Percentiles rank a stretch among this genome's conserved stretches.
Evolutionary conservation across 1,139 yeast genomes (phyloP).

Genomic region (Blastobotrys arbuscula): DNA sequence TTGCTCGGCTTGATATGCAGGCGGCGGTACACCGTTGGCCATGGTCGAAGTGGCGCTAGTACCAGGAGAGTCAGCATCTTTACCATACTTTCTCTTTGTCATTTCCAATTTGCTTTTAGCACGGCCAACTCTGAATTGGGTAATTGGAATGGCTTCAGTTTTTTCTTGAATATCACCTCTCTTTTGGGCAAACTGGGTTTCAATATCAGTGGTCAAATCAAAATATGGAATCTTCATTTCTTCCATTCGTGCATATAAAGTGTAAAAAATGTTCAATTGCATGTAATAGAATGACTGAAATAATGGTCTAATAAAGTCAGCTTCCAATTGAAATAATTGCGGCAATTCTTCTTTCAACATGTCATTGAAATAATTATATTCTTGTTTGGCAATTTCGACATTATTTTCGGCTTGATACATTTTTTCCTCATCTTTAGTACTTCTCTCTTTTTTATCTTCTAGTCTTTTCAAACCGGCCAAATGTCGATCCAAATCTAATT

Average conservation of each 20-base stretch:
- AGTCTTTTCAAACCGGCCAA: conserved; percentile 61
- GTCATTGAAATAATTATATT: conserved; percentile 91
- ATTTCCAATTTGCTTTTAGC: conserved; percentile 79
- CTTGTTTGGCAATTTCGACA: conserved; percentile 86
- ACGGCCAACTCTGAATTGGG: conserved; percentile 85
- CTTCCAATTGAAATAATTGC: conserved; percentile 75
- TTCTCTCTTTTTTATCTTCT: conserved; percentile 76
- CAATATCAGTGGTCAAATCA: conserved; percentile 75
- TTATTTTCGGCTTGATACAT: conserved; percentile 86
- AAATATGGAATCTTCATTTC: conserved; percentile 96
- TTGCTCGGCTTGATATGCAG: conserved; percentile 23
- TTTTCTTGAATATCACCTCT: conserved; percentile 89
- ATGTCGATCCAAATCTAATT: conserved; percentile 87
- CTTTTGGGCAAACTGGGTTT: conserved; percentile 70
- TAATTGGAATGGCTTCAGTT: conserved; percentile 77
- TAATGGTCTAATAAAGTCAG: conserved; percentile 85
- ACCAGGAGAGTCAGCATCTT: conserved; percentile 36
- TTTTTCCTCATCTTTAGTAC: conserved; percentile 84
- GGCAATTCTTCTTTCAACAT: conserved; percentile 90
- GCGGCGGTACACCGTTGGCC: conserved; percentile 26
- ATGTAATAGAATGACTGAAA: conserved; percentile 92
- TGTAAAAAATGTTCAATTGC: conserved; percentile 95
- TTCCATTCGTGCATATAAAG: conserved; percentile 84
- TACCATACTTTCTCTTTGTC: conserved; percentile 70
- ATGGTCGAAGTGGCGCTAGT: conserved; percentile 28